Percentiles rank a stretch among this genome's conserved stretches.
phyloP scores from a whole-genome alignment of 768 basidiomycete species.

The Coprinopsis strossmayeri region DNA sequence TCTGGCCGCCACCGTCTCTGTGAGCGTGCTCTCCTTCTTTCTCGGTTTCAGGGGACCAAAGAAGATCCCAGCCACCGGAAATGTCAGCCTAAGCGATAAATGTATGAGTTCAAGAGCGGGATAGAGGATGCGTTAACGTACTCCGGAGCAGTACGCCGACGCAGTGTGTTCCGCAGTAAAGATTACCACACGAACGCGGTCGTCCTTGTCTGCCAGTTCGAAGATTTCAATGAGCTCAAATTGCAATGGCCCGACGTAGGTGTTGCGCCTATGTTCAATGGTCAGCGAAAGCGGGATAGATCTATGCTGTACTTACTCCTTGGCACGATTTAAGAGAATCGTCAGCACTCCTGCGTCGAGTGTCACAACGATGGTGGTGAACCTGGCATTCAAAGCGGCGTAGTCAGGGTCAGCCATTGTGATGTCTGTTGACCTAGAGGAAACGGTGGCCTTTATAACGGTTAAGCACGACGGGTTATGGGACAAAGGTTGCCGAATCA shows the following conservation, averaged over 20 bases:
- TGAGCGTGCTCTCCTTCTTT: conserved; percentile 45
- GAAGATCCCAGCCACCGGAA: conserved; percentile 36
- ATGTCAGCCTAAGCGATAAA: conserved; percentile 37
- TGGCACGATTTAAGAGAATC: conserved; percentile 40
- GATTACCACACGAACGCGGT: conserved; percentile 44
- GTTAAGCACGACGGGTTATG: too few relatives aligned
- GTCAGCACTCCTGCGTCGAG: conserved; percentile 39
- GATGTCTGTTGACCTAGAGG: too few relatives aligned
- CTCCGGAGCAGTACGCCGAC: conserved; percentile 50
- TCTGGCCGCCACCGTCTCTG: conserved; percentile 41
- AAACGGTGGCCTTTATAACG: too few relatives aligned
- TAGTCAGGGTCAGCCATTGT: conserved; percentile 24
- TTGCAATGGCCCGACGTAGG: conserved; percentile 26
- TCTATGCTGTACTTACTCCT: conserved; percentile 30
- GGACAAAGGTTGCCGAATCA: too few relatives aligned
- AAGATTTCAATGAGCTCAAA: conserved; percentile 37
- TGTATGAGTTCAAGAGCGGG: not conserved
- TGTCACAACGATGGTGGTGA: conserved; percentile 35
- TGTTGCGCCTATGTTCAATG: conserved; percentile 35
- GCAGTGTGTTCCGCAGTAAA: conserved; percentile 46
- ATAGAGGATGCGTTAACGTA: conserved; percentile 19
- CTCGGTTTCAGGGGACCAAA: conserved; percentile 34
- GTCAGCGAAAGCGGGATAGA: too few relatives aligned
- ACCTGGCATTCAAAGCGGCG: conserved; percentile 26
- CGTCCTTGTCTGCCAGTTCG: conserved; percentile 42